Conservation (phyloP, 75 land plant genomes). For the Gnetum montanum region DNA sequence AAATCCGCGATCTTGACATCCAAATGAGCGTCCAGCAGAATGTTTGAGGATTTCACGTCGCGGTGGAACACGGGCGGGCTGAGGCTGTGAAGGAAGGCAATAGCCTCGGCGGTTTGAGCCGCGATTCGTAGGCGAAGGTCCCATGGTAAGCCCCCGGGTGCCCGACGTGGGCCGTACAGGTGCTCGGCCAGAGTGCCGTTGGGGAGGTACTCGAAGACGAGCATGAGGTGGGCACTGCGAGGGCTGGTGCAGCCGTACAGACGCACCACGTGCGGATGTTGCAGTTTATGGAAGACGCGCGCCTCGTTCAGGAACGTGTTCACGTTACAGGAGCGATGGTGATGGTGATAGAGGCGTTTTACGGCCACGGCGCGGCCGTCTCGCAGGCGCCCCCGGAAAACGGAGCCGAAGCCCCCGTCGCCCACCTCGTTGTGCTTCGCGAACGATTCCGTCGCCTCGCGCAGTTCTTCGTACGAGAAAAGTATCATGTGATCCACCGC, state of each 20-base stretch:
- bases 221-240: slow-evolving; percentile 39
- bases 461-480: too few species aligned
- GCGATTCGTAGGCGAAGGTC: slow-evolving; percentile 43
- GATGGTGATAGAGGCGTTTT: too few species aligned
- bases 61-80: slow-evolving; percentile 70
- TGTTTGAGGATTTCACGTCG: slow-evolving; percentile 77
- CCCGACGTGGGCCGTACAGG: slow-evolving; percentile 35
- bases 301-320: too few species aligned
- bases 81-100: slow-evolving; percentile 49
- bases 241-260: slow-evolving; percentile 65
- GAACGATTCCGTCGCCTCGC: too few species aligned
- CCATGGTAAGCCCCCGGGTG: slow-evolving; percentile 53
- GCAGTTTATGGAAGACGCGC: too few species aligned
- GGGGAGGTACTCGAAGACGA: slow-evolving; percentile 68
- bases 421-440: too few species aligned
- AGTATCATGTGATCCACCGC: too few species aligned
- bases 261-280: slow-evolving; percentile 68
- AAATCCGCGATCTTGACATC: slow-evolving; percentile 75
- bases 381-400: too few species aligned
- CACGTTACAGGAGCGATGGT: too few species aligned
- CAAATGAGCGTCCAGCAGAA: slow-evolving; percentile 47
- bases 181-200: slow-evolving; percentile 67
- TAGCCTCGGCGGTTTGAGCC: slow-evolving; percentile 61
- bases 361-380: too few species aligned
- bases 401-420: too few species aligned